Base-by-base conservation (phyloP, 2,329 filamentous ascomycete genomes). In the Hymenoscyphus fructigenus region DNA sequence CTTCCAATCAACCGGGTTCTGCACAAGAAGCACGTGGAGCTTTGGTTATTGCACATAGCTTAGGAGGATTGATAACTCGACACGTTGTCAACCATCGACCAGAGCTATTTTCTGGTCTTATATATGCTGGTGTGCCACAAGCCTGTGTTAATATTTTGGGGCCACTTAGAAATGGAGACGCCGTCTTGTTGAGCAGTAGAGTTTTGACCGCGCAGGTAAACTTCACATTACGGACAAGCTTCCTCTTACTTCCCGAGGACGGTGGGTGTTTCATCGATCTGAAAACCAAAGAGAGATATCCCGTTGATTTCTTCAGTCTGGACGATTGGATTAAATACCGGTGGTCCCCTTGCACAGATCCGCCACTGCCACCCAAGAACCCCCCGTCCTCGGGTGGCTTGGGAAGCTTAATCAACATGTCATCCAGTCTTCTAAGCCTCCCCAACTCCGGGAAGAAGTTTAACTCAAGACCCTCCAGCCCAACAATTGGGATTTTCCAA, bases 151-250 rank as follows among this genome's bases (percentile, higher is more conserved):
- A 97, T 75, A 95, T 97, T 60, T 83, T 97, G 3, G 94, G 94
- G 0, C 93, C 93, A 0, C 77, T 98, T 14, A 88, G 93, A 41
- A 94, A 96, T 71, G 93, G 93, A n/a, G 93, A 98, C 74, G 91
- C 93, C 20, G 93, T 97, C 0, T 83, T 97, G 0, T 83, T 97
- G 65, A 96, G 93, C 72, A 93, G 93, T 67, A 91, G 92, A 69
- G 90, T 97, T 0, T 83, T 98, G 17, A 97, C 93, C 0, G 93
- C 94, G 0, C 91, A 95, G 74, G 93, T 97, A 71, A 96, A 96
- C 78, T 97, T 98, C 73, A 93, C 91, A 0, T 88, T 98, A 59
- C 86, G 94, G 7, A 96, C 93, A 0, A 93, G 88, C 53, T 97
- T 91, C 73, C 87, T 89, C 12, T 87, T 97, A 9, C 83, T 98